Evolutionary conservation across 257 asterid species (phyloP), one percentile per base, ranked within the genome.

Genomic region (Craterostigma plantagineum): DNA sequence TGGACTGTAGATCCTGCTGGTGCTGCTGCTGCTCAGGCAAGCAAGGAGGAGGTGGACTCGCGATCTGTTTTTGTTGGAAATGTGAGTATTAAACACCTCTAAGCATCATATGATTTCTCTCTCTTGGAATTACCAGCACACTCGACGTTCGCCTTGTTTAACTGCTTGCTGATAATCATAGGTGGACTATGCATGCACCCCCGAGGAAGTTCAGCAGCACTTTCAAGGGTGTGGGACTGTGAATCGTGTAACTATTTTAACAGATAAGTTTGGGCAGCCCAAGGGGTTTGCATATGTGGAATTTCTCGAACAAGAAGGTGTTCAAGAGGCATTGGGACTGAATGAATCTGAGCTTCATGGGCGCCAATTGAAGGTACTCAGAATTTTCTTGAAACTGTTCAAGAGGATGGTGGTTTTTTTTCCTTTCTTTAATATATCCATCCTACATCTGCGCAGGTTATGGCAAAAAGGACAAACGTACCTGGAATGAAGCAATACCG

Each of bases 341-440:
- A 73, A 77, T 52, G 91, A 73, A 51, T 65, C 81, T 34, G 84
- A 73, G 63, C 81, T 77, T 47, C 91, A 77, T 44, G 84, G 91
- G 16, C 84, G 81, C 41, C 76, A 65, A 36, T 51, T 70, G 61
- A 77, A 77, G 72, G 91, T 77, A 2, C 14, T 41, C 38, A 11
- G 12, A 46, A 14, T 35, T 11, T 2, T 14, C 6, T 23, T 11
- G 34, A 43, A 43, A 14, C 10, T 18, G 2, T 0, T n/a, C 10
- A n/a, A n/a, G 9, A 8, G 45, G 11, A 7, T 6, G 17, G n/a
- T 7, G 12, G 11, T n/a, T 15, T 43, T 10, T 43, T 16, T 10
- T 14, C 1, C 43, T 9, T 45, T 17, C 38, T 16, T 33, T 47
- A 13, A 10, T 38, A 33, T 38, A 35, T 9, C 42, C 37, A 34